Conservation (phyloP, 305 asterid species). For the Rubia peregrina region DNA sequence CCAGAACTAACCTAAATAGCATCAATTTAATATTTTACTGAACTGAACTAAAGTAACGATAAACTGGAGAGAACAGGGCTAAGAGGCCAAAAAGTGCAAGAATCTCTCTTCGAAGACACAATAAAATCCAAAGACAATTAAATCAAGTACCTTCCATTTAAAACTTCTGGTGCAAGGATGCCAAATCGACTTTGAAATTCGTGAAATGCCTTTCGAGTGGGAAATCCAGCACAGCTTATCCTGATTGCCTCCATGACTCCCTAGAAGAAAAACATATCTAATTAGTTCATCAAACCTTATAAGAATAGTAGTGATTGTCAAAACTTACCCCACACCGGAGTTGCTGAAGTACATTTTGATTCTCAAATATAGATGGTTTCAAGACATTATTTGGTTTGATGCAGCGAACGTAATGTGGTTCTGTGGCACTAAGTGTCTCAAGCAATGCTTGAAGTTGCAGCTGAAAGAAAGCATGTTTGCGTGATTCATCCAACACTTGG, state of each 20-base stretch:
- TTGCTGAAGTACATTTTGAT: conserved; percentile 74
- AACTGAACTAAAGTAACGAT: too few relatives aligned
- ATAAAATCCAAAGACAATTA: conserved; percentile 4
- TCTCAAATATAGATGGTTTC: conserved; percentile 83
- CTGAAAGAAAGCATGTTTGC: conserved; percentile 35
- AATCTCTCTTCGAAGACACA: neutral
- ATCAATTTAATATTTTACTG: too few relatives aligned
- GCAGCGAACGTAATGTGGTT: conserved; percentile 88
- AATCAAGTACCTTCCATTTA: conserved; percentile 47
- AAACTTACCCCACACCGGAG: conserved; percentile 88
- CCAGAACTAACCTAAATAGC: too few relatives aligned
- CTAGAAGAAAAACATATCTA: conserved; percentile 28
- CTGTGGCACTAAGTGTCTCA: conserved; percentile 81
- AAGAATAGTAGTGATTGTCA: conserved; percentile 11
- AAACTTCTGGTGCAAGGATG: conserved; percentile 56
- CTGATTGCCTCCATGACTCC: conserved; percentile 98
- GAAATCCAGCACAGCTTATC: conserved; percentile 97
- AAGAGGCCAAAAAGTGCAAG: neutral
- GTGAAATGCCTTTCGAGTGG: conserved; percentile 72
- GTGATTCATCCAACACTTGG: conserved; percentile 20
- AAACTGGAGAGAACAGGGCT: too few relatives aligned
- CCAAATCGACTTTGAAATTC: conserved; percentile 67
- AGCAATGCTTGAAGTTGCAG: conserved; percentile 85
- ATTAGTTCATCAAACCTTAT: conserved; percentile 13
- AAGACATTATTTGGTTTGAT: conserved; percentile 85